These are phyloP conservation scores for Penicillium sp. DNA, from an alignment of 2,329 filamentous ascomycete genomes.

Conservation along the genomic window DNA sequence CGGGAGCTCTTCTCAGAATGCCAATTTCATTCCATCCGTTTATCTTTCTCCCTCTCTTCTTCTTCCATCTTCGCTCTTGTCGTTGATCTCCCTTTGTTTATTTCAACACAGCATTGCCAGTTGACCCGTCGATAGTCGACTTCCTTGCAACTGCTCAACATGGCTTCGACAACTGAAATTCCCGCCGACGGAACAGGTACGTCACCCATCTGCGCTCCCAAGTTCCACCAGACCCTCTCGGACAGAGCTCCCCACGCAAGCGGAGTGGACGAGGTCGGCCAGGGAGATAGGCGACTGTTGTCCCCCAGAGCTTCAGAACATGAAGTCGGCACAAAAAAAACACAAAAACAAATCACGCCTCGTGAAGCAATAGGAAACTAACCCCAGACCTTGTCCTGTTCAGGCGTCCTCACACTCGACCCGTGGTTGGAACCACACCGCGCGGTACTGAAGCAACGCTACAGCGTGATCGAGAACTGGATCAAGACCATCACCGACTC, in stretches of 20 bases:
- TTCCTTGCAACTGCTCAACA: slow-evolving; percentile 1
- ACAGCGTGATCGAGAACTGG: slow-evolving; percentile 75
- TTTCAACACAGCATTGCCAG: no score
- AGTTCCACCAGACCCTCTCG: neutral
- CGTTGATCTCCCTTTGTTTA: no score
- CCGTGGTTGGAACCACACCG: slow-evolving; percentile 84
- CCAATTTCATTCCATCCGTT: no score
- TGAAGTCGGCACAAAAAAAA: no score
- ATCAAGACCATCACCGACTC: slow-evolving; percentile 73
- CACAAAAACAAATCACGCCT: neutral
- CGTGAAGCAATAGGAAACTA: neutral
- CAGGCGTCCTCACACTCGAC: slow-evolving; percentile 81
- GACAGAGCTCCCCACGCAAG: neutral
- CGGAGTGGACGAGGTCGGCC: no score
- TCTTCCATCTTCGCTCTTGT: no score
- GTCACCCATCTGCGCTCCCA: neutral
- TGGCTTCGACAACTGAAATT: slow-evolving; percentile 15
- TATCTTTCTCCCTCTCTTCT: no score
- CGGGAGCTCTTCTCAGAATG: neutral
- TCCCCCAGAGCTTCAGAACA: no score
- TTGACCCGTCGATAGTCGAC: neutral
- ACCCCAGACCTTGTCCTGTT: neutral
- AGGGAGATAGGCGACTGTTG: no score
- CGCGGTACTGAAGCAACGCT: slow-evolving; percentile 69
- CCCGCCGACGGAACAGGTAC: slow-evolving; percentile 20